Percentiles rank a stretch among this genome's conserved stretches.
Conservation (phyloP, 1,139 yeast genomes). For the Pichia sp. region DNA sequence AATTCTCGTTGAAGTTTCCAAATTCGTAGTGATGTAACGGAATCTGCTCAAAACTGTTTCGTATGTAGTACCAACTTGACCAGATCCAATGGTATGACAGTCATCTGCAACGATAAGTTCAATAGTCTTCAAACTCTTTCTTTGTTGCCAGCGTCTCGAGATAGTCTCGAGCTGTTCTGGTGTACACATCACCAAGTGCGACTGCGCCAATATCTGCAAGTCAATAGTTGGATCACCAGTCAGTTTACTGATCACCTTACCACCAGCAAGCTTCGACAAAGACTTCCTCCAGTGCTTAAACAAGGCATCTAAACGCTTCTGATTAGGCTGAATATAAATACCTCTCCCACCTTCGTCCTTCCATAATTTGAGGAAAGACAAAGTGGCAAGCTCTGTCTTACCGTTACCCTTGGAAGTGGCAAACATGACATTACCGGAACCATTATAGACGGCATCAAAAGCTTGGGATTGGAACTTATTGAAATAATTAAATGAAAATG, state of each 20-base stretch:
- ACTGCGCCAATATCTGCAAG: conserved; percentile 43
- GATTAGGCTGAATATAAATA: conserved; percentile 59
- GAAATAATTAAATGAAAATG: conserved; percentile 46
- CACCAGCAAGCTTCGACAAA: conserved; percentile 39
- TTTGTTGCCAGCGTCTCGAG: conserved; percentile 76
- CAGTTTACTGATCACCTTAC: conserved; percentile 48
- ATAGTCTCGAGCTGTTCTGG: conserved; percentile 69
- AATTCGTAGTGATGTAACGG: conserved; percentile 59
- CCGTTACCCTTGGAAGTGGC: conserved; percentile 77
- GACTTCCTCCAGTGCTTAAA: conserved; percentile 44
- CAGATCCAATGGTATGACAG: conserved; percentile 61
- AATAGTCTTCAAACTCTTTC: conserved; percentile 61
- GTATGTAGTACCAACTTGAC: conserved; percentile 49
- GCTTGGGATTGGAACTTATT: conserved; percentile 71
- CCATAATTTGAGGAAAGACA: conserved; percentile 72
- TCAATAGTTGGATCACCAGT: conserved; percentile 57
- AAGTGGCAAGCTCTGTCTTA: conserved; percentile 62
- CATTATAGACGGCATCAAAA: conserved; percentile 51
- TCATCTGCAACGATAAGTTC: conserved; percentile 71
- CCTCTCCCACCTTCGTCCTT: conserved; percentile 53
- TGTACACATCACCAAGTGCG: conserved; percentile 69
- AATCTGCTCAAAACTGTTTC: conserved; percentile 68
- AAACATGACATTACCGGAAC: conserved; percentile 49
- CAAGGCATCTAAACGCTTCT: conserved; percentile 44
- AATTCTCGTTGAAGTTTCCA: conserved; percentile 48